Evolutionary conservation across 2,329 filamentous ascomycete species (phyloP), one percentile per base, ranked within the genome.

Genomic region (Akanthomyces muscarius): DNA sequence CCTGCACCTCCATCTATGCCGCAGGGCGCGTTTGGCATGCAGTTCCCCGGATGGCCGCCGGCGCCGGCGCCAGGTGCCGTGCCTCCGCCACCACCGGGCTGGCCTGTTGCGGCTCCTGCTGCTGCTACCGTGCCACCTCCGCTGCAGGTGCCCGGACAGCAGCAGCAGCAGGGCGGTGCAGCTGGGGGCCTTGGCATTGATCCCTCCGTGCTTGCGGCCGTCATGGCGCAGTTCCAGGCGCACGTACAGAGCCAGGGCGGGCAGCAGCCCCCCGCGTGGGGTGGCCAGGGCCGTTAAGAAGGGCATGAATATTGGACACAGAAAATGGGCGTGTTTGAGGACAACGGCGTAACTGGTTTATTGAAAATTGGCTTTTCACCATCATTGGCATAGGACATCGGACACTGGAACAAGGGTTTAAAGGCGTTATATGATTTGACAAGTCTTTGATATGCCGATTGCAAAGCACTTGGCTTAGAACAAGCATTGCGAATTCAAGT

Each of bases 161-260:
- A 47, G 70, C 30, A 33, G 30, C 30, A 33, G 30, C 30, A 33
- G 30, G 30, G 30, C 2, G 77, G 18, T 72, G 75, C 42, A 72
- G 21, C 51, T 3, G 51, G 72, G 52, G 54, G 80, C 65, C 75
- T 81, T 11, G 83, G 83, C 67, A 79, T 86, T 64, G 87, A 86
- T 66, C 85, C 85, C 4, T 79, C 82, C 1, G 82, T 88, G 69
- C 78, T 87, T 63, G 79, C 81, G 47, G 80, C 78, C 4, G 65
- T 81, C 42, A 78, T 82, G 73, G 75, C 71, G 45, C 79, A 81
- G 63, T 77, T 78, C 71, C 76, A 78, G 66, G 69, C 70, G 54
- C 72, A 75, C 52, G 70, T 70, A 52, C 60, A 64, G 6, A 51
- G 33, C 8, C 42, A 51, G 25, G 70, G 71, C 0, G 71, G 63